Evolutionary conservation across 371 early-diverging fungal species (phyloP).

Genomic region (Haplosporangium sp.): DNA sequence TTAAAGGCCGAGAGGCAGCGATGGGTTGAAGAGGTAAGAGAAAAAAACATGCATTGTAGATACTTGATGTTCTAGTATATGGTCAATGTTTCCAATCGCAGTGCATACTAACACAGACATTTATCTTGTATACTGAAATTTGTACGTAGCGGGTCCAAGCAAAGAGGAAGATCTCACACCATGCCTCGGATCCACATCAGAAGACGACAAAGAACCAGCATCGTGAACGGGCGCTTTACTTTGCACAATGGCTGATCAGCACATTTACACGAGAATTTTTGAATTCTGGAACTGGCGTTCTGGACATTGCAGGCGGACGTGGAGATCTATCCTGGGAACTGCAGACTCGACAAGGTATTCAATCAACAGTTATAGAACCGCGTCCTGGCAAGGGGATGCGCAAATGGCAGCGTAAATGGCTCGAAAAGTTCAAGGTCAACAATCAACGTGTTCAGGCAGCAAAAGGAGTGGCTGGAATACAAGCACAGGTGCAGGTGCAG

Average conservation of each 20-base stretch:
- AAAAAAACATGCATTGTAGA: neutral
- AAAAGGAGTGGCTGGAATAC: neutral
- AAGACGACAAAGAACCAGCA: slow-evolving; percentile 63
- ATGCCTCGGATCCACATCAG: slow-evolving; percentile 64
- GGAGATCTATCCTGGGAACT: slow-evolving; percentile 68
- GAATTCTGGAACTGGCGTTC: slow-evolving; percentile 45
- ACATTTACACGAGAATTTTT: slow-evolving; percentile 55
- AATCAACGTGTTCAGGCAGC: neutral
- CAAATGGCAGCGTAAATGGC: slow-evolving; percentile 60
- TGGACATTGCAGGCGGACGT: slow-evolving; percentile 72
- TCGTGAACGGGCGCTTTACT: slow-evolving; percentile 62
- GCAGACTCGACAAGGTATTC: slow-evolving; percentile 60
- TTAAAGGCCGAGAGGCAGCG: slow-evolving; percentile 36
- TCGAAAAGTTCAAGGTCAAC: slow-evolving; percentile 45
- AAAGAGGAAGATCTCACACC: slow-evolving; percentile 54
- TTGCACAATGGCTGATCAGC: slow-evolving; percentile 63
- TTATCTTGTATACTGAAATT: neutral
- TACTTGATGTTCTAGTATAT: neutral
- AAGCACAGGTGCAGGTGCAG: neutral
- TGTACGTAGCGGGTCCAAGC: slow-evolving; percentile 45
- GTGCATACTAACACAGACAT: no score
- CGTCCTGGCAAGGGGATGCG: slow-evolving; percentile 58
- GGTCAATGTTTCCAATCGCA: neutral
- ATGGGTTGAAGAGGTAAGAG: slow-evolving; percentile 62
- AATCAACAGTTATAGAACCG: slow-evolving; percentile 65